Base-by-base conservation (phyloP, 2,329 filamentous ascomycete species). In the Botrytis byssoidea region DNA sequence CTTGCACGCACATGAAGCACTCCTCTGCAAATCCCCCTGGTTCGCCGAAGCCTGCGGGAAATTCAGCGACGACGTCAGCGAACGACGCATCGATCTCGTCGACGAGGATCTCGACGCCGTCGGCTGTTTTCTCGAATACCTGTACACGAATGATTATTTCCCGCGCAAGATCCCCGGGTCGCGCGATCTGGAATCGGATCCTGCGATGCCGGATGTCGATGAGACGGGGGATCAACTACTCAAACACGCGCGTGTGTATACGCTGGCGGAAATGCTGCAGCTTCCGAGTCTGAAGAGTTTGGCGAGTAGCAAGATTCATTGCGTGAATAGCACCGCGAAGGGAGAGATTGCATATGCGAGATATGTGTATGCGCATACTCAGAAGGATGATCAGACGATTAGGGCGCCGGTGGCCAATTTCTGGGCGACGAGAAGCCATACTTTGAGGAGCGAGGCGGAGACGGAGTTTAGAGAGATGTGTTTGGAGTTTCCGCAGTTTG, bases 321-420 rank as follows among this genome's bases (percentile, higher is more conserved):
- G 93, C 82, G 92, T 97, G 79, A 92, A 94, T 80, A 93, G 92
- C 63, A 97, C 93, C 0, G 93, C 94, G 51, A 92, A 91, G 83
- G 95, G 94, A 82, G 95, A 98, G 85, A 95, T 98, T 80, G 90
- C 91, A 40, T 98, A 97, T 83, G 95, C 95, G 14, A 90, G 94
- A 81, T 98, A 94, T 84, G 92, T 97, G 46, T 97, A 97, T 85
- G 89, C 89, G 75, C 89, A 93, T 83, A 96, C 93, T 18, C 83
- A 84, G 72, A 83, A 86, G 67, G 89, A 92, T 75, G 93, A 97
- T 82, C 85, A 83, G 20, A 89, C 88, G 4, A 93, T 97, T 79
- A 90, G 94, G 78, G 92, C 89, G 76, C 94, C 94, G 1, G 90
- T 97, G 69, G 94, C 93, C n/a, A 92, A 91, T 72, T 97, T 97